Base-by-base conservation (phyloP, 2,329 filamentous ascomycete species). In the Xylariaceae sp. region DNA sequence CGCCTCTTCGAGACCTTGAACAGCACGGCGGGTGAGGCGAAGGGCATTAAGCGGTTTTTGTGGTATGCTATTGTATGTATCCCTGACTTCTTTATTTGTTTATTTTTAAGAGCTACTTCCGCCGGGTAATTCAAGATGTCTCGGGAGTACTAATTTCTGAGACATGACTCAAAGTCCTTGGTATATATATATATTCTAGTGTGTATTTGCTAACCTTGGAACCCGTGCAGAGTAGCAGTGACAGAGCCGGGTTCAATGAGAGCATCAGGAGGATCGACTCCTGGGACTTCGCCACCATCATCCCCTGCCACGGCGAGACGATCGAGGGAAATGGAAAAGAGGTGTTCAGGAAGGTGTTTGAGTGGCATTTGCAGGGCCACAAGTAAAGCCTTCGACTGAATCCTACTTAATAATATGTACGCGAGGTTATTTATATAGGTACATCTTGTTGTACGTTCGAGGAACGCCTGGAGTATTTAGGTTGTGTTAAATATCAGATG, bases 221-320 rank as follows among this genome's bases (percentile, higher is more conserved):
- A n/a, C n/a, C n/a, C n/a, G n/a, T n/a, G n/a, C n/a, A n/a, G n/a
- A 87, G 82, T 51, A 69, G 74, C 23, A 78, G 75, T 40, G 84
- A 97, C 73, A 79, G 90, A 26, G 63, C 74, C 4, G 86, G 84
- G 14, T 96, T 92, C 73, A 87, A 86, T 61, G 79, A 85, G 60
- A 92, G 88, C 64, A 76, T 91, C 41, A 76, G 74, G 64, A 81
- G 81, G 57, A 93, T 98, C 60, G 79, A 86, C 50, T 71, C 74
- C 52, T 99, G 93, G 93, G 88, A 93, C 56, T 96, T 97, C 71
- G 84, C 88, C 62, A 87, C 87, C 40, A 80, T 98, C 48, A 87
- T 99, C 57, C 92, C 93, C 0, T 98, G 93, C 72, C 95, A 99
- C 74, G 95, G 95, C 7, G 95, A 99, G 75, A 87, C 90, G 16